A percentile compares a stretch with the other conserved stretches of the same genome.
Evolutionary conservation across 257 asterid species (phyloP).

Genomic region (Petunia axillaris): DNA sequence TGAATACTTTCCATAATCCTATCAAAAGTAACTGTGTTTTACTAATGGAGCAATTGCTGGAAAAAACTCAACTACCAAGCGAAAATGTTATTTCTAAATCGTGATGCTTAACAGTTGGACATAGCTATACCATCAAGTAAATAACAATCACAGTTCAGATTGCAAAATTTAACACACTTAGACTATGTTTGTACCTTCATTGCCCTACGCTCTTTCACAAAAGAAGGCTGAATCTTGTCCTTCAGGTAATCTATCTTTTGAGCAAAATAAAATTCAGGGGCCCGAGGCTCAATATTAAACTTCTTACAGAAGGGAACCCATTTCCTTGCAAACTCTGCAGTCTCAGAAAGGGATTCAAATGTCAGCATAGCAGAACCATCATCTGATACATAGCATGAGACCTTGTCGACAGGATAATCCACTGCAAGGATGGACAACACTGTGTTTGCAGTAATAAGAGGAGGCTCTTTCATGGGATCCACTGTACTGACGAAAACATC

Average conservation of each 20-base stretch:
- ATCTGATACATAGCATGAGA: conserved; percentile 72
- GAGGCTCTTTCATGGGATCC: conserved; percentile 83
- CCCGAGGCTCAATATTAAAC: conserved; percentile 66
- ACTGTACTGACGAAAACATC: conserved; percentile 79
- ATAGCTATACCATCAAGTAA: neutral
- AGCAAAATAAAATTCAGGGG: conserved; percentile 69
- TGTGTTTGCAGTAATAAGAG: conserved; percentile 71
- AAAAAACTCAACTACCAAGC: conserved; percentile 17
- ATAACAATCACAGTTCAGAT: neutral
- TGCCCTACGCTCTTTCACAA: conserved; percentile 73
- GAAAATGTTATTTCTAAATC: neutral
- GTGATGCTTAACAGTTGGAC: neutral
- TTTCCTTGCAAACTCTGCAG: conserved; percentile 72
- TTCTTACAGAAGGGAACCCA: conserved; percentile 84
- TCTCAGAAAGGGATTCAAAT: conserved; percentile 70
- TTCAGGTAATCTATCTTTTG: conserved; percentile 73
- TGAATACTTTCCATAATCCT: neutral
- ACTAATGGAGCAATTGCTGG: neutral
- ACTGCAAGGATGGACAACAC: conserved; percentile 70
- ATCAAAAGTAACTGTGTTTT: neutral
- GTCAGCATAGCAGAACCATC: conserved; percentile 83
- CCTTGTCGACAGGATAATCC: conserved; percentile 74
- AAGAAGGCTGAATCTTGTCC: conserved; percentile 78
- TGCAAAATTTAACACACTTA: neutral
- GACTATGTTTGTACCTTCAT: conserved; percentile 55